Base-by-base conservation (phyloP, 129 eudicot genomes). In the Centaurea solstitialis region DNA sequence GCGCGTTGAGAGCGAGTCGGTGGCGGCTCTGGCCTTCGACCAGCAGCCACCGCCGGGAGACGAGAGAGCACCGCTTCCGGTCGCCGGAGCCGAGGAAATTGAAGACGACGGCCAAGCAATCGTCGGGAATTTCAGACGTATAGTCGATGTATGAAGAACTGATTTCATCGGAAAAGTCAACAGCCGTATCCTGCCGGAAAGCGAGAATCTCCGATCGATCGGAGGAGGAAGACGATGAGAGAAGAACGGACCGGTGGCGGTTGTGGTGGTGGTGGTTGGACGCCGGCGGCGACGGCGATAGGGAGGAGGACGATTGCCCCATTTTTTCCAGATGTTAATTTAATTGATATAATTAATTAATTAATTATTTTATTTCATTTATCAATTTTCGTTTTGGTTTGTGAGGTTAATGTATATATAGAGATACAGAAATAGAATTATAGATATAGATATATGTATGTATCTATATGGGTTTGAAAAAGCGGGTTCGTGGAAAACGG, bases 1-100 rank as follows among this genome's bases (percentile, higher is more conserved):
- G 73, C 30, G 98, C 89, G 86, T 85, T 87, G 6, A 94, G 85
- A 17, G 92, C 79, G 17, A 91, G 87, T 4, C 95, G 94, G 77
- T 87, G 85, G 10, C 98, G 93, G 80, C 90, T 91, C 79, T 85
- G 93, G 1, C 93, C 97, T 77, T 94, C 97, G 28, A 91, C 91
- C 9, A 61, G 43, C 24, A 85, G 82, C 97, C 97, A 94, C 4
- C 93, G 76, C 11, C 80, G 85, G 43, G 90, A 83, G 12, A 94
- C 98, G 15, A 91, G 81, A 20, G 98, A 91, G 77, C 92, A 88
- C 7, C 78, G 81, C 5, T 88, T 91, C 70, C 98, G 67, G 88
- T 94, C 98, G 69, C 88, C 87, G 75, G 94, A 76, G 64, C 87
- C 59, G 0, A 92, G 87, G 33, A 82, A 86, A 37, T 92, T 92